These are phyloP conservation scores for Cercophora scortea DNA, from an alignment of 495 filamentous ascomycete species.

Conservation along the genomic window DNA sequence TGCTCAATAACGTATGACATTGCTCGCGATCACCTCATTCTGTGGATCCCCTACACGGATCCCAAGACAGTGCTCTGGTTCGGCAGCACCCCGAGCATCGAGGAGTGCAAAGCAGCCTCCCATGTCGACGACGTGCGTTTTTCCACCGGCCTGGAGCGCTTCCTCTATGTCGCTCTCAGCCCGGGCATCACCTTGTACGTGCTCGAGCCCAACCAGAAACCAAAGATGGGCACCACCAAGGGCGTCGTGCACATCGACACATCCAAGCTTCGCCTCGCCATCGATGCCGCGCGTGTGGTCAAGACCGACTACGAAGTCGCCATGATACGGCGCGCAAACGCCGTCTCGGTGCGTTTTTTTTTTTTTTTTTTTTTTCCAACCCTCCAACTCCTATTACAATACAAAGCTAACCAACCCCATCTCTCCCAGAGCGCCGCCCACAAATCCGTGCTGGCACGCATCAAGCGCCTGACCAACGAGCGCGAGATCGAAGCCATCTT, in stretches of 20 bases:
- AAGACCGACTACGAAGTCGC: constrained; percentile 77
- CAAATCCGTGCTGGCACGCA: constrained; percentile 50
- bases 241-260: constrained; percentile 32
- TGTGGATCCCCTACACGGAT: constrained; percentile 55
- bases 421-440: constrained; percentile 52
- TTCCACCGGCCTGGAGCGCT: constrained; percentile 25
- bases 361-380: no score
- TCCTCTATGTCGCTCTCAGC: constrained; percentile 19
- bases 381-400: no score
- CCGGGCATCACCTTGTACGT: constrained; percentile 32
- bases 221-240: constrained; percentile 27
- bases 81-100: constrained; percentile 44
- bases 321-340: constrained; percentile 71
- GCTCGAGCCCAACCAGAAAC: constrained; percentile 32
- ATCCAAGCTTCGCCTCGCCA: constrained; percentile 50
- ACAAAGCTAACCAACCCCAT: no score
- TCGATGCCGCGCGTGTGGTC: constrained; percentile 63
- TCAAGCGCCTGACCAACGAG: constrained; percentile 62
- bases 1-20: constrained; percentile 60
- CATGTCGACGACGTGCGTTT: constrained; percentile 47
- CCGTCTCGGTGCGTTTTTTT: constrained; percentile 49
- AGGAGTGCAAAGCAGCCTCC: constrained; percentile 41
- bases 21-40: constrained; percentile 42
- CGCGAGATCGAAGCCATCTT: constrained; percentile 77
- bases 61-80: constrained; percentile 52